Base-by-base conservation (phyloP, 176 grass and related monocot genomes). In the Aegilops longissima region DNA sequence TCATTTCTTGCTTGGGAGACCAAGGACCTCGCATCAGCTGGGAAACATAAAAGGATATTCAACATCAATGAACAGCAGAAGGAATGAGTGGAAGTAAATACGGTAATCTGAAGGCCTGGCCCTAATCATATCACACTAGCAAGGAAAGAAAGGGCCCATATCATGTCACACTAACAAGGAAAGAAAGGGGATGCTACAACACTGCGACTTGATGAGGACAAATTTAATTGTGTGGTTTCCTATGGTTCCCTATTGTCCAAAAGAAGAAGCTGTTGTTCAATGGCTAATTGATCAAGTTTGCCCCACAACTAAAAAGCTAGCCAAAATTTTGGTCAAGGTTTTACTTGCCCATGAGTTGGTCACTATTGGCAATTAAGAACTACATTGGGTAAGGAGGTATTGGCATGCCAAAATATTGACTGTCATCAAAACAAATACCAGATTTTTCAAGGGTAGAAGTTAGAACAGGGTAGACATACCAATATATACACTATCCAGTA, bases 1-100 rank as follows among this genome's bases (percentile, higher is more conserved):
- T 99, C 97, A 70, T 99, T 99, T 80, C 97, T 97, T 75, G 92
- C 97, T 99, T 99, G 97, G 82, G 87, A 85, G 73, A 99, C 97
- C 78, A 99, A 91, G 56, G 97, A 99, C 89, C 90, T 97, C 86
- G 97, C 92, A 94, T 99, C 97, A 76, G 97, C 97, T 99, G 87
- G 70, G 66, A 91, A 72, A 35, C 34, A 62, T 7, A 58, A 76
- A 16, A 5, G 20, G 6, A 66, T 35, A 63, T 70, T 30, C 51
- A 91, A 81, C 24, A 84, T 65, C 9, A 18, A 17, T 24, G 18
- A 61, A 40, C 5, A 84, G 44, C 45, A 84, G 83, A 84, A 40
- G 27, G 18, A 17, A 68, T 5, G 3, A 2, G 66, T 5, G 54
- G 10, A 81, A 74, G 12, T 20, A 63, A 63, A 73, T 51, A 3